These are phyloP conservation scores for Curvularia sp. DNA, from an alignment of 2,329 filamentous ascomycete species.

Conservation along the genomic window DNA sequence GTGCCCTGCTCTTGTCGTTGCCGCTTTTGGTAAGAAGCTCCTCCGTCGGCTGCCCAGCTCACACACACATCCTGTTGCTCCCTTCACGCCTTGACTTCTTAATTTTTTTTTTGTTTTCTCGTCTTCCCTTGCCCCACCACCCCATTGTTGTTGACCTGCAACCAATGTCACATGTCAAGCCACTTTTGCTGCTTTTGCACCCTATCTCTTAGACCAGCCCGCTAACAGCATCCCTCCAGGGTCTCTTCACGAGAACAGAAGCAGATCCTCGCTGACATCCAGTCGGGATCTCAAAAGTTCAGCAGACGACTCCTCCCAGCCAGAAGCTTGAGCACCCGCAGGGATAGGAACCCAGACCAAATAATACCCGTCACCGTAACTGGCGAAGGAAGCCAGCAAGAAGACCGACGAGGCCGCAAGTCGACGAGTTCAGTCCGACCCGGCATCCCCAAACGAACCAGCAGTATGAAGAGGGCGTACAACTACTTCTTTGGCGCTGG, in stretches of 20 bases:
- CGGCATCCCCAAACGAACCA: constrained; percentile 46
- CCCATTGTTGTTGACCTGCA: constrained; percentile 1
- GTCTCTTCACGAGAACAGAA: constrained; percentile 47
- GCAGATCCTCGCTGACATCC: constrained; percentile 50
- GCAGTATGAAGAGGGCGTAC: constrained; percentile 51
- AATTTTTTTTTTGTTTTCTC: constrained; percentile 3
- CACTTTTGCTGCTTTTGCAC: constrained; percentile 12
- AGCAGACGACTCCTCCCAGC: constrained; percentile 40
- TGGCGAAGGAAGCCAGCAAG: constrained; percentile 32
- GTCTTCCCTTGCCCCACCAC: constrained; percentile 6
- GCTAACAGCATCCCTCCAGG: constrained; percentile 32
- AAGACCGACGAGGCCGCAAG: constrained; percentile 44
- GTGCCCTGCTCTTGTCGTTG: constrained; percentile 4
- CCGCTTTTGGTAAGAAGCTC: constrained; percentile 21
- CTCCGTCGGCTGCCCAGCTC: background rate
- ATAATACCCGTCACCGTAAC: constrained; percentile 41
- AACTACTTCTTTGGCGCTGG: constrained; percentile 50
- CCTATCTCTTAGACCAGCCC: constrained; percentile 2
- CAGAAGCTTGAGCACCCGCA: constrained; percentile 29
- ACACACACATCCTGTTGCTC: background rate
- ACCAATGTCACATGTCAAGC: constrained; percentile 5
- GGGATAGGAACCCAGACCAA: constrained; percentile 35
- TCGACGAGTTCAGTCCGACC: constrained; percentile 42
- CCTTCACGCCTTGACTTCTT: background rate
- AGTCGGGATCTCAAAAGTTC: constrained; percentile 48